A percentile compares a stretch with the other conserved stretches of the same genome.
Evolutionary conservation across 805 yeast genomes (phyloP).

Genomic region (Yueomyces sp.): DNA sequence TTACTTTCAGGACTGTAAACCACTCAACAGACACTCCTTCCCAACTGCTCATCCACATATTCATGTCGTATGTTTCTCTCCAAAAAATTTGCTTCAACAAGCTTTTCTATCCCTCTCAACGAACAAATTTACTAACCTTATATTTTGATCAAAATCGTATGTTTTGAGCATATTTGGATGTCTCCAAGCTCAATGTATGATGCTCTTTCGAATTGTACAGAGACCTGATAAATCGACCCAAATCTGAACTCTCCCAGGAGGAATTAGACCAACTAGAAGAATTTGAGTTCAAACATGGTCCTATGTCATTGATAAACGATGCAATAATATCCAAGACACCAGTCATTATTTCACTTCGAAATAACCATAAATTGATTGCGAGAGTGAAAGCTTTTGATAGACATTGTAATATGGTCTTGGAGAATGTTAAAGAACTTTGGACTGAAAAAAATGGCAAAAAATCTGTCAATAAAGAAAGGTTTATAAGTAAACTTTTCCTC

Average conservation of each 20-base stretch:
- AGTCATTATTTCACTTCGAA: constrained; percentile 78
- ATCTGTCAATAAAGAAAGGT: constrained; percentile 52
- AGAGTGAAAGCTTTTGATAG: constrained; percentile 91
- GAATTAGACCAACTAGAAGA: constrained; percentile 79
- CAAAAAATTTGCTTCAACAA: no score
- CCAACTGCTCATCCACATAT: no score
- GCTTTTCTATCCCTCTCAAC: no score
- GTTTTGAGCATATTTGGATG: no score
- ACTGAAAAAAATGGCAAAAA: constrained; percentile 63
- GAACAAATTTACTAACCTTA: no score
- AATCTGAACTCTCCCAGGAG: constrained; percentile 63
- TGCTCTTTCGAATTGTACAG: no score
- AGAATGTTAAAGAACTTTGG: constrained; percentile 75
- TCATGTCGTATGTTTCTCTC: no score
- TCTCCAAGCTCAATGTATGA: no score
- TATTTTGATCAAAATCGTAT: no score
- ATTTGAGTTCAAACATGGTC: constrained; percentile 82
- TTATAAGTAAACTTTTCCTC: constrained; percentile 76
- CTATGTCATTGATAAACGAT: constrained; percentile 74
- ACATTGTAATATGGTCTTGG: constrained; percentile 87
- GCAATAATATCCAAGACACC: constrained; percentile 66
- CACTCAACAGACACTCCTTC: no score
- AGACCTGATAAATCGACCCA: constrained; percentile 59
- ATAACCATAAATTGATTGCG: constrained; percentile 83
- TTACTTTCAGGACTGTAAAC: no score